Evolutionary conservation across 1,284 basidiomycete genomes (phyloP).

Genomic region (Ceratobasidium sp.): DNA sequence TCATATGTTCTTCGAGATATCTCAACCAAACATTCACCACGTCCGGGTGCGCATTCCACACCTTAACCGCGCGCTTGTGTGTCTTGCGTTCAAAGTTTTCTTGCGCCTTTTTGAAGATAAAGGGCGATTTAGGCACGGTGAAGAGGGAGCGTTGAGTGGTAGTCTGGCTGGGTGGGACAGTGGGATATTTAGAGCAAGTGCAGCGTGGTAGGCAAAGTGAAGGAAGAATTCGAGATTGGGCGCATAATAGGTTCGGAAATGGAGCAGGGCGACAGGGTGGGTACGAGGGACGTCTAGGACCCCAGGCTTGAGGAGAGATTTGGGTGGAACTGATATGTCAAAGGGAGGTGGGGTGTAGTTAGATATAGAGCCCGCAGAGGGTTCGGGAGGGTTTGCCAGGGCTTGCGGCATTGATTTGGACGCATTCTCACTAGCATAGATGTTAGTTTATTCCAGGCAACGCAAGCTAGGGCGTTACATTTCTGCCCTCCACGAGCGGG

Average conservation of each 20-base stretch:
- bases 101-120: slow-evolving; percentile 93
- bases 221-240: slow-evolving; percentile 77
- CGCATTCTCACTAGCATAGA: not conserved
- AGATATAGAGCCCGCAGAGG: not conserved
- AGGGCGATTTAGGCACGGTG: slow-evolving; percentile 88
- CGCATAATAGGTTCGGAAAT: slow-evolving; percentile 79
- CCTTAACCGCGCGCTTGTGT: slow-evolving; percentile 86
- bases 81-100: slow-evolving; percentile 93
- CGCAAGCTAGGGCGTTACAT: not conserved
- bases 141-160: slow-evolving; percentile 79
- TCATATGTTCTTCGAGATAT: slow-evolving; percentile 78
- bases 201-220: slow-evolving; percentile 86
- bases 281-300: slow-evolving; percentile 67
- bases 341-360: not conserved
- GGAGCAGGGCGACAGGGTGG: slow-evolving; percentile 83
- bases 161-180: slow-evolving; percentile 71
- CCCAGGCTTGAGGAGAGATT: slow-evolving; percentile 35
- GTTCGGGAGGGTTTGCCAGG: not conserved
- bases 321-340: slow-evolving; percentile 33
- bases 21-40: slow-evolving; percentile 83
- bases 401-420: not conserved
- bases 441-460: not conserved
- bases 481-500: not conserved
- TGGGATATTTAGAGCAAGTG: slow-evolving; percentile 84
- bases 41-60: slow-evolving; percentile 84